Conservation (phyloP, 768 basidiomycete genomes). For the Termitomyces heimii region DNA sequence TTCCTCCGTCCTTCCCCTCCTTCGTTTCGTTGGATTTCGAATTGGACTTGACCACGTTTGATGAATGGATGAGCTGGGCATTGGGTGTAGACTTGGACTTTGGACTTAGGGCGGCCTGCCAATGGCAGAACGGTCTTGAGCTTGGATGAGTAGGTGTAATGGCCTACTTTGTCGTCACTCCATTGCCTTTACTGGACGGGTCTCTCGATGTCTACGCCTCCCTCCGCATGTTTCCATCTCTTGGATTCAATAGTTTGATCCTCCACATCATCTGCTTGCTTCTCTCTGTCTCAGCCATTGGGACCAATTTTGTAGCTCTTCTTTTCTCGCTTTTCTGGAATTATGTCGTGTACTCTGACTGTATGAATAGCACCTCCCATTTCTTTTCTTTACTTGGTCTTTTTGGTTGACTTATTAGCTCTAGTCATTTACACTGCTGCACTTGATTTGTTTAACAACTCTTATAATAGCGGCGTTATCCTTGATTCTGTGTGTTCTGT, state of each 20-base stretch:
- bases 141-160: too few relatives aligned
- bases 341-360: conserved; percentile 13
- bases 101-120: neutral
- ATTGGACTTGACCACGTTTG: neutral
- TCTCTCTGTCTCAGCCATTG: neutral
- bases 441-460: neutral
- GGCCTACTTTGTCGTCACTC: neutral
- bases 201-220: neutral
- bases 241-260: conserved; percentile 7
- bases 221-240: neutral
- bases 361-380: conserved; percentile 14
- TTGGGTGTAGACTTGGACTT: too few relatives aligned
- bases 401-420: neutral
- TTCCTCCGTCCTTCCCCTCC: neutral
- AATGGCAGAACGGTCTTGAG: neutral
- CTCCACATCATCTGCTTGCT: neutral
- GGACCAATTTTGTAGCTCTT: conserved; percentile 10
- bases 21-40: neutral
- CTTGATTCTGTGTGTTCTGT: neutral
- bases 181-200: neutral
- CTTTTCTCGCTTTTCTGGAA: conserved; percentile 10
- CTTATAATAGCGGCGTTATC: neutral
- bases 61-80: neutral
- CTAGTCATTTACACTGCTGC: neutral
- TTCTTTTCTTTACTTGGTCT: neutral